phyloP scores from a whole-genome alignment of 225 moss, liverwort and hornwort species.

The Neckera pumila region DNA sequence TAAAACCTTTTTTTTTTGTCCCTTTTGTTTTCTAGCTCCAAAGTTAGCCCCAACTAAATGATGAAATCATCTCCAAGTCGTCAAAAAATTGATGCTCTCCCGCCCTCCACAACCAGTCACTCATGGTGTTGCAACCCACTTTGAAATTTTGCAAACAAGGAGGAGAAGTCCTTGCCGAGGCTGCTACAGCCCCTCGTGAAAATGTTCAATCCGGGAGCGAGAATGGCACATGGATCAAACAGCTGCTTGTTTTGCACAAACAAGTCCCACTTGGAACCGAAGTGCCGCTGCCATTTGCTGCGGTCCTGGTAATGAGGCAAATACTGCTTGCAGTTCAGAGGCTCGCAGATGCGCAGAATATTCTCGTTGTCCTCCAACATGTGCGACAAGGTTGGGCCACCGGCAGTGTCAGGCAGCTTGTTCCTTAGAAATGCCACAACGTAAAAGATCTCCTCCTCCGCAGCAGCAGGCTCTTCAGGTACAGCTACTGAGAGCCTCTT shows the following conservation, averaged over 20 bases:
- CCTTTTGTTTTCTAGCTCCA: not conserved
- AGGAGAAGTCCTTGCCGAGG: not conserved
- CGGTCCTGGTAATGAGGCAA: slow-evolving; percentile 21
- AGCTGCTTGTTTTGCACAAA: slow-evolving; percentile 27
- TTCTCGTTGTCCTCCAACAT: slow-evolving; percentile 34
- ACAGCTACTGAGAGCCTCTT: slow-evolving; percentile 22
- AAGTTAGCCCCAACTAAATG: not conserved
- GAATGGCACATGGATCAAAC: slow-evolving; percentile 34
- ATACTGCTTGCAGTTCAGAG: slow-evolving; percentile 35
- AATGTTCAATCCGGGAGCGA: slow-evolving; percentile 34
- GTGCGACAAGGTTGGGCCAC: slow-evolving; percentile 4
- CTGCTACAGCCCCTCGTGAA: not conserved
- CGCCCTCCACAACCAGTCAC: not conserved
- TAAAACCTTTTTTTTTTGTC: too few species aligned
- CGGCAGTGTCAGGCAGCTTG: slow-evolving; percentile 11
- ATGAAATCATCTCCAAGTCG: not conserved
- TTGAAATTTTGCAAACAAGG: not conserved
- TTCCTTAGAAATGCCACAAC: slow-evolving; percentile 38
- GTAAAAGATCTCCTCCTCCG: slow-evolving; percentile 40
- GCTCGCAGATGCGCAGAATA: slow-evolving; percentile 7
- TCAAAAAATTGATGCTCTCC: not conserved
- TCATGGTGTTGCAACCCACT: not conserved
- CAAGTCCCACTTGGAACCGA: slow-evolving; percentile 24
- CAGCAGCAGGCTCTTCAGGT: not conserved
- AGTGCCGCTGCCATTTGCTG: slow-evolving; percentile 25